Evolutionary conservation across 2,329 filamentous ascomycete species (phyloP).

Genomic region (Lachnellula suecica): DNA sequence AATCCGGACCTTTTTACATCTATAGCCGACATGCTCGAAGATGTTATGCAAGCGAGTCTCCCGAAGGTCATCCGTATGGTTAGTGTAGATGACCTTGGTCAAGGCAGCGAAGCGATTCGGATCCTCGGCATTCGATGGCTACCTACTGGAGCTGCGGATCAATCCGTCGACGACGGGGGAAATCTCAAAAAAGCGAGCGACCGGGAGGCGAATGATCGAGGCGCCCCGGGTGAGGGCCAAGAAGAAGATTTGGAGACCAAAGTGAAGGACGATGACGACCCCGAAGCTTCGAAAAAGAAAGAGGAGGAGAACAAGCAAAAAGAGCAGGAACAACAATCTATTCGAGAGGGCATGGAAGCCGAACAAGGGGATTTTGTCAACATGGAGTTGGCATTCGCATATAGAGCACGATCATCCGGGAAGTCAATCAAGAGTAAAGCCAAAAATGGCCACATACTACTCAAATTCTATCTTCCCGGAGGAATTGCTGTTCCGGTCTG

Average conservation of each 20-base stretch:
- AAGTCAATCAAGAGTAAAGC: slow-evolving; percentile 61
- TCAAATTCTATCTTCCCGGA: slow-evolving; percentile 67
- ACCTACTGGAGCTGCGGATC: slow-evolving; percentile 66
- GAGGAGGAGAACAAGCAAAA: slow-evolving; percentile 28
- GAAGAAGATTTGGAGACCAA: slow-evolving; percentile 33
- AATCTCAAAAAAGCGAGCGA: slow-evolving; percentile 43
- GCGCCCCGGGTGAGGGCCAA: slow-evolving; percentile 39
- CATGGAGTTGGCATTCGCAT: slow-evolving; percentile 72
- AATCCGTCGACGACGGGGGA: slow-evolving; percentile 59
- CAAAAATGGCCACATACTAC: slow-evolving; percentile 70
- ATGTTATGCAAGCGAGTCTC: slow-evolving; percentile 77
- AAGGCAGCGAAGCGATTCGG: slow-evolving; percentile 69
- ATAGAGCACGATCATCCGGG: slow-evolving; percentile 61
- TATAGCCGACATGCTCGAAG: slow-evolving; percentile 69
- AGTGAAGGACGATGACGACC: slow-evolving; percentile 30
- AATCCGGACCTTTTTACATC: slow-evolving; percentile 73
- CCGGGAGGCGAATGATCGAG: slow-evolving; percentile 49
- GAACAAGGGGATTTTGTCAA: slow-evolving; percentile 80
- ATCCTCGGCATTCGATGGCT: slow-evolving; percentile 73
- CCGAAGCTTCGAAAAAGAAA: slow-evolving; percentile 33
- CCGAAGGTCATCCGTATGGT: slow-evolving; percentile 72
- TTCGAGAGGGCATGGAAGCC: slow-evolving; percentile 64
- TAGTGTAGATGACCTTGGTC: slow-evolving; percentile 72
- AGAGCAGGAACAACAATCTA: slow-evolving; percentile 36
- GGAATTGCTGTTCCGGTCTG: slow-evolving; percentile 61